phyloP scores from a whole-genome alignment of 352 stramenopile species.

The Phytophthora hibernalis region DNA sequence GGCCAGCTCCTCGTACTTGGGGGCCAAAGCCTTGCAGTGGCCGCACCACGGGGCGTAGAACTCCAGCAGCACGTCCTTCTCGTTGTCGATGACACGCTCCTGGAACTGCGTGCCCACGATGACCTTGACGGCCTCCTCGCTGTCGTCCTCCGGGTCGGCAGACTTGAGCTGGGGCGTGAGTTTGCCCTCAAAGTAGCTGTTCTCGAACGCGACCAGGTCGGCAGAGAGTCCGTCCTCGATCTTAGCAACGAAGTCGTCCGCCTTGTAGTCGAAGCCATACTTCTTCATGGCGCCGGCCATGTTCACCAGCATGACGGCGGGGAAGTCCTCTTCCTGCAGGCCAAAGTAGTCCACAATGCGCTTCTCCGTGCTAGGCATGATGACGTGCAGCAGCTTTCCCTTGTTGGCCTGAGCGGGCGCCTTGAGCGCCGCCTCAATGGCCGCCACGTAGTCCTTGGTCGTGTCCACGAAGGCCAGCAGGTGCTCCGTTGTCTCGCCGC shows the following conservation, averaged over 20 bases:
- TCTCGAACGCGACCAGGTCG: conserved; percentile 80
- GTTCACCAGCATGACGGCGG: conserved; percentile 89
- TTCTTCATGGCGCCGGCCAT: conserved; percentile 95
- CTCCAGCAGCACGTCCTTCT: conserved; percentile 93
- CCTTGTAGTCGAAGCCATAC: conserved; percentile 85
- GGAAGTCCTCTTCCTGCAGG: conserved; percentile 87
- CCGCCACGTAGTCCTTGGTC: conserved; percentile 68
- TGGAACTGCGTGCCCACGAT: conserved; percentile 94
- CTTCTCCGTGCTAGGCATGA: conserved; percentile 88
- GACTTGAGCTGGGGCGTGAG: conserved; percentile 94
- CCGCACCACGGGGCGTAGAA: conserved; percentile 94
- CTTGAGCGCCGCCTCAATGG: conserved; percentile 68
- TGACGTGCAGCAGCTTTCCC: conserved; percentile 91
- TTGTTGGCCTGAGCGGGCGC: conserved; percentile 75
- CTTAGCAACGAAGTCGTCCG: conserved; percentile 78
- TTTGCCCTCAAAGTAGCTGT: conserved; percentile 86
- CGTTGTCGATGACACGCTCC: conserved; percentile 86
- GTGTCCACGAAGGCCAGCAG: conserved; percentile 88
- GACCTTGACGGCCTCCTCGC: conserved; percentile 90
- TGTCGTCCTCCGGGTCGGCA: conserved; percentile 90
- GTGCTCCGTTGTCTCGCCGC: conserved; percentile 87
- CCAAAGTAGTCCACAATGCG: conserved; percentile 95
- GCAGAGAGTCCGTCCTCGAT: conserved; percentile 52
- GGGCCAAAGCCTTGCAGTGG: conserved; percentile 93
- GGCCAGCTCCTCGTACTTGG: conserved; percentile 92